Conservation (phyloP, 176 grass and related monocot genomes). For the Oryza meyeriana region DNA sequence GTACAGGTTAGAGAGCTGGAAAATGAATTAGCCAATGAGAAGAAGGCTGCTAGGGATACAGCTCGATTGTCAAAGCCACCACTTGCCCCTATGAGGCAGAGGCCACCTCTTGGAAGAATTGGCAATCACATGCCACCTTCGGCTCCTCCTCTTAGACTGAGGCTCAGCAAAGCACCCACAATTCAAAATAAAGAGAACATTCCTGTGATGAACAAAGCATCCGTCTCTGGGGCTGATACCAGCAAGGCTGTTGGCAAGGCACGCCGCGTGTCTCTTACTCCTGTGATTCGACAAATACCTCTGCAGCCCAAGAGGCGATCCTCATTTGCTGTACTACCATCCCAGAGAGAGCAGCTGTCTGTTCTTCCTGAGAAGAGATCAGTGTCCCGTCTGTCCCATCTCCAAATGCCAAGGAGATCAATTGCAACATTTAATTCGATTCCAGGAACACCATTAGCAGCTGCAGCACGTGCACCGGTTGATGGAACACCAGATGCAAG, state of each 20-base stretch:
- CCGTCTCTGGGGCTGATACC: constrained; percentile 2
- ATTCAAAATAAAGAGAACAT: constrained; percentile 76
- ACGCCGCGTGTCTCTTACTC: constrained; percentile 53
- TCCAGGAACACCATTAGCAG: constrained; percentile 31
- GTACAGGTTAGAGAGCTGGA: constrained; percentile 86
- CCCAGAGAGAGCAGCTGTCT: constrained; percentile 31
- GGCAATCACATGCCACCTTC: constrained; percentile 40
- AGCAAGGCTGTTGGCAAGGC: constrained; percentile 55
- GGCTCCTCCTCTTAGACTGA: constrained; percentile 42
- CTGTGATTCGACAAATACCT: constrained; percentile 50
- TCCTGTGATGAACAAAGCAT: constrained; percentile 27
- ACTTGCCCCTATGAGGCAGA: constrained; percentile 56
- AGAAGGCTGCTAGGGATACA: constrained; percentile 41
- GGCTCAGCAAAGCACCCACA: constrained; percentile 9
- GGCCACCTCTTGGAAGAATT: constrained; percentile 55
- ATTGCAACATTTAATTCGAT: constrained; percentile 47
- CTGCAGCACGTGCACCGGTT: constrained; percentile 7
- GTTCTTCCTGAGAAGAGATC: constrained; percentile 38
- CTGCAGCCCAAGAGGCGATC: constrained; percentile 69
- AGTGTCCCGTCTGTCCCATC: constrained; percentile 43
- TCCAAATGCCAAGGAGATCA: constrained; percentile 36
- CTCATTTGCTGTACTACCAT: constrained; percentile 55
- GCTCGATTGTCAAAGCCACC: constrained; percentile 58
- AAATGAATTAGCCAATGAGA: constrained; percentile 59
- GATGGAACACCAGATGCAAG: constrained; percentile 51